phyloP scores from a whole-genome alignment of 2,329 filamentous ascomycete species.

The Monosporascus sp. region DNA sequence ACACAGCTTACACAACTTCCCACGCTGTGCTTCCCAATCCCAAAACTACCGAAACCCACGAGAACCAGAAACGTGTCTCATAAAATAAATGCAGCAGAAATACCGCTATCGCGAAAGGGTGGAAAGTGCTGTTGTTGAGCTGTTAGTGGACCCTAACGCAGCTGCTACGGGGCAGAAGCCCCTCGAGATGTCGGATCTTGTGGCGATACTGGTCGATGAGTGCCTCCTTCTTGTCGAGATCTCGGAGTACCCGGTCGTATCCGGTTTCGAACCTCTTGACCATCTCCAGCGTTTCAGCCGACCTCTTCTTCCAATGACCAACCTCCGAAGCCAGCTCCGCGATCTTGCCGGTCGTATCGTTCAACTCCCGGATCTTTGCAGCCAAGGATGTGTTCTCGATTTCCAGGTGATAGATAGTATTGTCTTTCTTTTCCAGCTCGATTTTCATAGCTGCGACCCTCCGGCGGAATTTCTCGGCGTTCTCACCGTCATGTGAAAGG shows the following conservation, averaged over 20 bases:
- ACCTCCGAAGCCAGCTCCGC: slow-evolving; percentile 2
- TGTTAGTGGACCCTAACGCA: not conserved
- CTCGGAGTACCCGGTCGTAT: slow-evolving; percentile 3
- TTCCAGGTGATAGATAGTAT: slow-evolving; percentile 8
- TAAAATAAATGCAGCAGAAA: not conserved
- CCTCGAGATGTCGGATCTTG: not conserved
- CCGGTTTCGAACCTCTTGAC: slow-evolving; percentile 5
- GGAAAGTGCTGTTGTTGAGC: no score
- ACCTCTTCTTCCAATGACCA: not conserved
- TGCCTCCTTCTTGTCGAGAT: not conserved
- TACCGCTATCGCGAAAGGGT: no score
- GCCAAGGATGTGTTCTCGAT: slow-evolving; percentile 10
- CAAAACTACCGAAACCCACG: not conserved
- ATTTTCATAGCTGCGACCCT: slow-evolving; percentile 11
- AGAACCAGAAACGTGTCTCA: not conserved
- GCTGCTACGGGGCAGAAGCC: not conserved
- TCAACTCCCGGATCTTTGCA: slow-evolving; percentile 12
- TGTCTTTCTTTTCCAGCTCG: slow-evolving; percentile 13
- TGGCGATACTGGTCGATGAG: not conserved
- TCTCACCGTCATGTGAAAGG: slow-evolving; percentile 9
- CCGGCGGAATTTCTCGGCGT: slow-evolving; percentile 10
- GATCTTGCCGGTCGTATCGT: slow-evolving; percentile 5
- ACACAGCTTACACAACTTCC: not conserved
- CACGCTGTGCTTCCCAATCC: no score
- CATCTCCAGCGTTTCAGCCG: slow-evolving; percentile 2